phyloP scores from a whole-genome alignment of 164 flowering plant species.

The Magnolia kwangsiensis region DNA sequence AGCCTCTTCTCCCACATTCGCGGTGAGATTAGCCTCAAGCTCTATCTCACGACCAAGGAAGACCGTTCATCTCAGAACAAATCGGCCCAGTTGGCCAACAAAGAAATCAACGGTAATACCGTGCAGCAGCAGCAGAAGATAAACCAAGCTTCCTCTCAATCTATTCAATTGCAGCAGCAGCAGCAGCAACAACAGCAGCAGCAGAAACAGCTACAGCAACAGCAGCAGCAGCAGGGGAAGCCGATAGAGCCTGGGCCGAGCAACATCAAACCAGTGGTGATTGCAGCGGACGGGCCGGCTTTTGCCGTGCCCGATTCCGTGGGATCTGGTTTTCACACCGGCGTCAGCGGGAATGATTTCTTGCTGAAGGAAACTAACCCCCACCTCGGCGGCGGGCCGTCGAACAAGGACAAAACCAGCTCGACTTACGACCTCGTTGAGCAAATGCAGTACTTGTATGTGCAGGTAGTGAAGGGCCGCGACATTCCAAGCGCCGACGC shows the following conservation, averaged over 20 bases:
- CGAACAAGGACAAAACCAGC: slow-evolving; percentile 24
- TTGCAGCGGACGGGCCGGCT: slow-evolving; percentile 15
- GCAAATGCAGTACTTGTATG: slow-evolving; percentile 36
- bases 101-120: not conserved
- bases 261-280: slow-evolving; percentile 25
- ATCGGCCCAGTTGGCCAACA: not conserved
- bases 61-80: not conserved
- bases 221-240: slow-evolving; percentile 15
- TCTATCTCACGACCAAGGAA: slow-evolving; percentile 46
- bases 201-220: slow-evolving; percentile 15
- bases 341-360: slow-evolving; percentile 32
- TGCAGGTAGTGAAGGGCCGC: slow-evolving; percentile 27
- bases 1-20: slow-evolving; percentile 52
- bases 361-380: slow-evolving; percentile 77
- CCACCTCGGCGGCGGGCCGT: slow-evolving; percentile 62
- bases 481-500: slow-evolving; percentile 17
- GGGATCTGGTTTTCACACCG: slow-evolving; percentile 23
- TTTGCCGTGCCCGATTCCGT: not conserved
- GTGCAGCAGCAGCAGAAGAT: not conserved
- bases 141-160: not conserved
- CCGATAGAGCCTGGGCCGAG: slow-evolving; percentile 12
- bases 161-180: slow-evolving; percentile 7
- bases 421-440: slow-evolving; percentile 38
- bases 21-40: slow-evolving; percentile 75
- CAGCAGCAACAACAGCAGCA: not conserved